phyloP scores from a whole-genome alignment of 345 rosid genomes.

The Zanthoxylum bungeanum region DNA sequence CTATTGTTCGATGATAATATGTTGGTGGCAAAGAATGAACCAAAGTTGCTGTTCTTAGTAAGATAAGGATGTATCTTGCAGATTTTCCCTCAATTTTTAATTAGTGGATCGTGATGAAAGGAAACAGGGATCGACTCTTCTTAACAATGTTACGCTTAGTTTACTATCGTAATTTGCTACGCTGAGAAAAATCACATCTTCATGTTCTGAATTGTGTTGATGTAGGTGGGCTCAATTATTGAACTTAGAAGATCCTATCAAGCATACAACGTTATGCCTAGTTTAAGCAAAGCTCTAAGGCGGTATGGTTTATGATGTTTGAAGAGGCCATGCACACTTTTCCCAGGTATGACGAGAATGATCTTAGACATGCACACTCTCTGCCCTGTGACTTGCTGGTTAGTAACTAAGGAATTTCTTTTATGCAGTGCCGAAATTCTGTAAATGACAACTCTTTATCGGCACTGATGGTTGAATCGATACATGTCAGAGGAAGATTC shows the following conservation, averaged over 20 bases:
- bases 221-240: slow-evolving; percentile 93
- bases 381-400: not conserved
- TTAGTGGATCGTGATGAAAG: not conserved
- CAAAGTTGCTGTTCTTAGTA: not conserved
- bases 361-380: not conserved
- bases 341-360: slow-evolving; percentile 9
- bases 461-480: not conserved
- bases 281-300: slow-evolving; percentile 81
- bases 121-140: not conserved
- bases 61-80: not conserved
- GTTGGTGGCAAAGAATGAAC: not conserved
- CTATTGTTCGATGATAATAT: not conserved
- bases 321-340: not conserved
- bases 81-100: not conserved
- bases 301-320: slow-evolving; percentile 66
- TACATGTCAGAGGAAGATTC: not conserved
- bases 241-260: slow-evolving; percentile 95
- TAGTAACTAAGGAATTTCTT: not conserved
- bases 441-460: not conserved
- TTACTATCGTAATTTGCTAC: not conserved
- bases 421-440: not conserved
- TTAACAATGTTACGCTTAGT: not conserved
- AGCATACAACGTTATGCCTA: slow-evolving; percentile 96
- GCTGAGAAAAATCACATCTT: not conserved
- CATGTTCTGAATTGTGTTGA: slow-evolving; percentile 2